Percentiles rank a stretch among this genome's conserved stretches.
Evolutionary conservation across 2,329 filamentous ascomycete species (phyloP).

Genomic region (Teratosphaeria nubilosa): DNA sequence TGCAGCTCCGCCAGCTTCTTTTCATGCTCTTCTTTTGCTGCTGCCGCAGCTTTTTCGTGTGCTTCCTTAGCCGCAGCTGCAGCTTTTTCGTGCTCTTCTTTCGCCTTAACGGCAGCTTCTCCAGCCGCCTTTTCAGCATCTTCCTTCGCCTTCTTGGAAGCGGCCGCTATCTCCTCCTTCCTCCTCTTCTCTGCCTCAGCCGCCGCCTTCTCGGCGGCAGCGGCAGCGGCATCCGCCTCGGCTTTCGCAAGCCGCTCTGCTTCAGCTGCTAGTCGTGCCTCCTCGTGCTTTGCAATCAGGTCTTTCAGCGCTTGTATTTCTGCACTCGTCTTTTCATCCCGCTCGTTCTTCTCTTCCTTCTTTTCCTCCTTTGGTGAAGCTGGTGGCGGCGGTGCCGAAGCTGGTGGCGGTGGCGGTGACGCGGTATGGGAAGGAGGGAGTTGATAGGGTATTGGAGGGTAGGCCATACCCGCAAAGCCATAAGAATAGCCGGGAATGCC

Average conservation of each 20-base stretch:
- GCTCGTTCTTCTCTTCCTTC: slow-evolving; percentile 6
- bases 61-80: slow-evolving; percentile 33
- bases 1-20: slow-evolving; percentile 47
- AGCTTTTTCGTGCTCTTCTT: slow-evolving; percentile 32
- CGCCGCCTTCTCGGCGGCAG: slow-evolving; percentile 25
- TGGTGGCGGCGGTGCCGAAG: slow-evolving; percentile 8
- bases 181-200: slow-evolving; percentile 34
- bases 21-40: slow-evolving; percentile 28
- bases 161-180: slow-evolving; percentile 22
- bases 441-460: slow-evolving; percentile 3
- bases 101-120: slow-evolving; percentile 32
- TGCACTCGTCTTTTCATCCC: slow-evolving; percentile 13
- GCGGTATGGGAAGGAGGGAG: not conserved
- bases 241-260: slow-evolving; percentile 19
- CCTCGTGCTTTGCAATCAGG: slow-evolving; percentile 33
- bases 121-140: slow-evolving; percentile 29
- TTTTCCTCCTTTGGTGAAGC: slow-evolving; percentile 7
- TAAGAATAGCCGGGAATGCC: not conserved
- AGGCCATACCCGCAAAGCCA: slow-evolving; percentile 4
- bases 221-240: slow-evolving; percentile 24
- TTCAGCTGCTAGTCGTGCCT: slow-evolving; percentile 29
- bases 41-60: slow-evolving; percentile 30
- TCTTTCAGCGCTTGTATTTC: slow-evolving; percentile 27
- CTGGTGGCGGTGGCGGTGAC: slow-evolving; percentile 14
- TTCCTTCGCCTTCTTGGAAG: slow-evolving; percentile 36